These are phyloP conservation scores for Trichosphaerium sp. DNA, from an alignment of 78 protist genomes.

Conservation along the genomic window DNA sequence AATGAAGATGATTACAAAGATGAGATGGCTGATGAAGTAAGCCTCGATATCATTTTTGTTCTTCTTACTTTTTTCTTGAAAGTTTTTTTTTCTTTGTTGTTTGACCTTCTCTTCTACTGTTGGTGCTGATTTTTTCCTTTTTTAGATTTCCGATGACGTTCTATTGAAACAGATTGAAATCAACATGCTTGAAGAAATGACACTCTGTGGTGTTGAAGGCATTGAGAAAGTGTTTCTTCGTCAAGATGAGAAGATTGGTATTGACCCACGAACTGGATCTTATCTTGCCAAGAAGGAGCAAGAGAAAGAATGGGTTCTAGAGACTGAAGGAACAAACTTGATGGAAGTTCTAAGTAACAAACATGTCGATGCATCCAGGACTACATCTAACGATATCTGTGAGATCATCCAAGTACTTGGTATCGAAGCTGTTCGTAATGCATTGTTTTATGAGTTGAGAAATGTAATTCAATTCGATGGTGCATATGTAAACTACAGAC, in stretches of 20 bases:
- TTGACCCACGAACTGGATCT: neutral
- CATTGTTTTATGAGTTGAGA: conserved; percentile 80
- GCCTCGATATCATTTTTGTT: conserved; percentile 2
- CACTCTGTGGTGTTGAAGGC: conserved; percentile 71
- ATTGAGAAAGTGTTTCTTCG: conserved; percentile 42
- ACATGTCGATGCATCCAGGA: conserved; percentile 73
- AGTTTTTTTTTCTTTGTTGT: no score
- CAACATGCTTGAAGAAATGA: conserved; percentile 52
- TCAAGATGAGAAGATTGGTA: neutral
- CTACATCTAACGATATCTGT: conserved; percentile 83
- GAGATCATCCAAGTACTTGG: conserved; percentile 89
- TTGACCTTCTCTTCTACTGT: no score
- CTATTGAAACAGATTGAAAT: conserved; percentile 59
- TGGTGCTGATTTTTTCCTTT: no score
- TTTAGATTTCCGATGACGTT: conserved; percentile 19
- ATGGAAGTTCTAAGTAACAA: conserved; percentile 55
- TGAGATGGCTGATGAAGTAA: conserved; percentile 16
- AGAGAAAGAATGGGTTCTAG: conserved; percentile 63
- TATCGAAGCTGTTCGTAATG: conserved; percentile 93
- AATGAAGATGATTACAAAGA: conserved; percentile 12
- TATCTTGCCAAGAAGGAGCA: conserved; percentile 12
- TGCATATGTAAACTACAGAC: conserved; percentile 97
- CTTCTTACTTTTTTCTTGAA: neutral
- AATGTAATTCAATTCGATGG: conserved; percentile 79
- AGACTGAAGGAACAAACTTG: conserved; percentile 85